Conservation (phyloP, 441 rosid genomes). For the Gossypium davidsonii region DNA sequence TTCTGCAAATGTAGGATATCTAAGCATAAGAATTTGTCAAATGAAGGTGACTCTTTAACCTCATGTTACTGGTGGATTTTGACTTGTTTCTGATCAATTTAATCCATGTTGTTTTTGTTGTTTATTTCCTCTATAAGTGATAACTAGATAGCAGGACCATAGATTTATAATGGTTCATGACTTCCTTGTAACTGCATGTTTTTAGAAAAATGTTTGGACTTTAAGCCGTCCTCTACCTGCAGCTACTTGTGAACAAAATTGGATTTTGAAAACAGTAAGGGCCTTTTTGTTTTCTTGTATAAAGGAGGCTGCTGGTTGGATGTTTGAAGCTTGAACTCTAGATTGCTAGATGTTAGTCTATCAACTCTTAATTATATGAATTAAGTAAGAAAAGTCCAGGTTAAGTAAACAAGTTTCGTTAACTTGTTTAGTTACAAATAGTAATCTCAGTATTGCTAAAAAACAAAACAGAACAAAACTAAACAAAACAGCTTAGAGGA, state of each 20-base stretch:
- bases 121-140: neutral
- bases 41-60: slow-evolving; percentile 57
- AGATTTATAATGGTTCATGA: neutral
- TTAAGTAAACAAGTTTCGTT: neutral
- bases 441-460: no score
- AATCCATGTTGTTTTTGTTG: neutral
- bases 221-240: neutral
- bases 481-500: neutral
- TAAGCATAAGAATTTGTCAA: slow-evolving; percentile 37
- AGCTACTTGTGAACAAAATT: no score
- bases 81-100: slow-evolving; percentile 44
- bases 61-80: slow-evolving; percentile 65
- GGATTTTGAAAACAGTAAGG: no score
- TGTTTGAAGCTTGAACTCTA: no score
- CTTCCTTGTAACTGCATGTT: neutral
- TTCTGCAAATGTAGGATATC: slow-evolving; percentile 23
- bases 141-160: neutral
- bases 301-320: no score
- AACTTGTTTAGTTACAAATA: neutral
- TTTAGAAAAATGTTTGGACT: neutral
- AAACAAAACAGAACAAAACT: neutral
- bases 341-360: no score
- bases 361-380: neutral
- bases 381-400: neutral
- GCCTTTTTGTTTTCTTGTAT: no score